Base-by-base conservation (phyloP, 2,329 filamentous ascomycete species). In the Coniochaeta sp. region DNA sequence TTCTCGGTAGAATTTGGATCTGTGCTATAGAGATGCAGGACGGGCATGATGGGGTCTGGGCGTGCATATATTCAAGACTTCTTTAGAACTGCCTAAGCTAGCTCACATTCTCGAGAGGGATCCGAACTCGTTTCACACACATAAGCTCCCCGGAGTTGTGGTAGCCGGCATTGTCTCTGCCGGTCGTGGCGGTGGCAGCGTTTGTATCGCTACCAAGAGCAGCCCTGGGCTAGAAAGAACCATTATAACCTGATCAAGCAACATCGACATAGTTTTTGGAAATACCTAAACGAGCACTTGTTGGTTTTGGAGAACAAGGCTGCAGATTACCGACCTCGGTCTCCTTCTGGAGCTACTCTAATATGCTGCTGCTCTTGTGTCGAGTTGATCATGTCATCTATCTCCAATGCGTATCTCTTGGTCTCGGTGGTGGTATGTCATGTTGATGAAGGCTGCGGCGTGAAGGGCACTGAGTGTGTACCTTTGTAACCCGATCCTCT, bases 381-480 rank as follows among this genome's bases (percentile, higher is more conserved):
- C 34, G 17, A n/a, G 17, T 19, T 17, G 40, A 44, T 88, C 82
- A 86, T 85, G 55, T 77, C 81, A 71, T 89, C 87, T 61, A 89
- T 83, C 68, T 89, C 87, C 32, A 89, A 78, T 4, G 80, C 82
- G 55, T 65, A 60, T 30, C 61, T 17, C 14, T 84, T 79, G 63
- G 82, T 84, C 65, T 84, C 83, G 54, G 77, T 81, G 70, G 88
- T 86, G 68, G 83, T 84, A 78, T 72, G 87, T 88, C 74, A 89
- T 85, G 74, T 83, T 89, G 28, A 88, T 84, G 30, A 88, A 70
- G 0, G 82, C 66, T 2, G 81, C 78, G 8, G 79, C 85, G 67
- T 84, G 83, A 71, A 83, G 87, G 1, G 78, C 82, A 0, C 84
- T 85, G 66, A 89, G 89, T 30, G 89, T 80, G 64, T 87, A 88